Percentiles rank a stretch among this genome's conserved stretches.
Conservation (phyloP, 1,284 basidiomycete species). For the Schizopora paradoxa region DNA sequence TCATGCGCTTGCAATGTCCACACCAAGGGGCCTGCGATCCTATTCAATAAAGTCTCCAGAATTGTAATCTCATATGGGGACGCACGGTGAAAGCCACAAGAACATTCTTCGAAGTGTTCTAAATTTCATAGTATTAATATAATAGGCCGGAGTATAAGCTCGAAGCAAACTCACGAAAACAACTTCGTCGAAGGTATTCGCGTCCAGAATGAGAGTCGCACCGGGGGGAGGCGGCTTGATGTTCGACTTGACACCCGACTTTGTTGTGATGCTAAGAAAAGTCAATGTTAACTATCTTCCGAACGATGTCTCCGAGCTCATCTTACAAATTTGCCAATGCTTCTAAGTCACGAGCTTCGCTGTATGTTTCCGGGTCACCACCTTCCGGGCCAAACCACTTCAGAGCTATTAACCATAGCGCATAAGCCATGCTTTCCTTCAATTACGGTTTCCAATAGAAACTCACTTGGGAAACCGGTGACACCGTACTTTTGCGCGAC, state of each 20-base stretch:
- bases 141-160: neutral
- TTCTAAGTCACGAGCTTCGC: slow-evolving; percentile 79
- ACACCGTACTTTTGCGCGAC: slow-evolving; percentile 74
- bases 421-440: slow-evolving; percentile 9
- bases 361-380: slow-evolving; percentile 68
- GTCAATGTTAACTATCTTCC: neutral
- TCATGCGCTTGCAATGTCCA: slow-evolving; percentile 83
- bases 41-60: slow-evolving; percentile 2
- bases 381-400: slow-evolving; percentile 81
- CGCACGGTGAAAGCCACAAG: slow-evolving; percentile 86
- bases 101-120: slow-evolving; percentile 77
- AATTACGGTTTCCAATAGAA: neutral
- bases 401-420: slow-evolving; percentile 48
- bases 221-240: slow-evolving; percentile 83
- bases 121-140: slow-evolving; percentile 13
- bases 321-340: slow-evolving; percentile 71
- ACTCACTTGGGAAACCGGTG: slow-evolving; percentile 81
- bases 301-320: slow-evolving; percentile 8
- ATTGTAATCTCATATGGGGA: slow-evolving; percentile 9
- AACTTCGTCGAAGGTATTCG: slow-evolving; percentile 70
- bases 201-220: slow-evolving; percentile 64
- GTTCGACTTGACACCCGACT: slow-evolving; percentile 78
- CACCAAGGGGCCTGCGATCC: slow-evolving; percentile 69
- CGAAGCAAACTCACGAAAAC: slow-evolving; percentile 48
- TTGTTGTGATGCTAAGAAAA: slow-evolving; percentile 55